Conservation (phyloP, 2,329 filamentous ascomycete genomes). For the Cladophialophora carrionii region DNA sequence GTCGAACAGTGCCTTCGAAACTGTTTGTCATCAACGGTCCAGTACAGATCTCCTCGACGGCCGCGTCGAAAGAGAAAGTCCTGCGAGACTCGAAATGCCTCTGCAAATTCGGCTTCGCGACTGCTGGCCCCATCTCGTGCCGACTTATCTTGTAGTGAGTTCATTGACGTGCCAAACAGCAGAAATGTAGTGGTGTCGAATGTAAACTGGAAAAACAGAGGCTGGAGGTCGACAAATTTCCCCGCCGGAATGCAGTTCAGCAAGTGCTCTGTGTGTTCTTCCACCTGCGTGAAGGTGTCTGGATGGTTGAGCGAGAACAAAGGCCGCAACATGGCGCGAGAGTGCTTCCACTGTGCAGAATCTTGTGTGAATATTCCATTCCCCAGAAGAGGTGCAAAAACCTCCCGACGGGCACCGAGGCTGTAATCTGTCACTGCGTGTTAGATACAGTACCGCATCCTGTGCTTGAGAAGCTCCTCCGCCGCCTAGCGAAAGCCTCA, state of each 20-base stretch:
- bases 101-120: neutral
- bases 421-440: neutral
- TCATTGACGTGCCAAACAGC: conserved; percentile 63
- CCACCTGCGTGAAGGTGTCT: neutral
- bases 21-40: neutral
- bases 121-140: neutral
- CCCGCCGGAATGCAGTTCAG: conserved; percentile 39
- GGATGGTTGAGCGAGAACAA: neutral
- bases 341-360: neutral
- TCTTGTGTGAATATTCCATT: neutral
- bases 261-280: neutral
- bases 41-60: neutral
- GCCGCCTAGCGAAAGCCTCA: too few relatives aligned
- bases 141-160: conserved; percentile 40
- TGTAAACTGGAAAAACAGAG: conserved; percentile 66
- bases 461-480: too few relatives aligned
- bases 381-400: conserved; percentile 9
- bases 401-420: neutral
- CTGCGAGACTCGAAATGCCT: neutral
- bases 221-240: conserved; percentile 60
- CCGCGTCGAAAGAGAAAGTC: neutral
- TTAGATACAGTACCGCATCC: neutral
- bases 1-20: neutral
- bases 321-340: neutral
- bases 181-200: conserved; percentile 70